Percentiles rank a stretch among this genome's conserved stretches.
phyloP scores from a whole-genome alignment of 805 yeast species.

The Torulaspora microellipsoides region DNA sequence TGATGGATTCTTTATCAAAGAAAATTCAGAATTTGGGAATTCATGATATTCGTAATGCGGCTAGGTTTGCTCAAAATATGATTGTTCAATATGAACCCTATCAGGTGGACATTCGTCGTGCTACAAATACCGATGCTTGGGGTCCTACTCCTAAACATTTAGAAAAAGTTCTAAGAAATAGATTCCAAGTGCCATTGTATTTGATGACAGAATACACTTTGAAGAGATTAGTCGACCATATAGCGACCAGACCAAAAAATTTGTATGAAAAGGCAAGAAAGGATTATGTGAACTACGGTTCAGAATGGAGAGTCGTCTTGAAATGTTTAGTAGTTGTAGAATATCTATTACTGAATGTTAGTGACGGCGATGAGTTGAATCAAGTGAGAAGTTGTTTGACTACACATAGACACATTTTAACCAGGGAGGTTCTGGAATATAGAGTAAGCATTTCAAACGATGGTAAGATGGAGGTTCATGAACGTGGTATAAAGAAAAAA shows the following conservation, averaged over 20 bases:
- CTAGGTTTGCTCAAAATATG: constrained; percentile 38
- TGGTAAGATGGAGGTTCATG: constrained; percentile 38
- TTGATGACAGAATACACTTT: constrained; percentile 34
- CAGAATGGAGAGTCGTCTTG: constrained; percentile 39
- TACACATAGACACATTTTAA: constrained; percentile 33
- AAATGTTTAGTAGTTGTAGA: constrained; percentile 37
- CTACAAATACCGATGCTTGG: constrained; percentile 51
- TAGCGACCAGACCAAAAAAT: constrained; percentile 35
- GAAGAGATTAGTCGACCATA: constrained; percentile 36
- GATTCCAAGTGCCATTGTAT: constrained; percentile 31
- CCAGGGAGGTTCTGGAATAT: constrained; percentile 29
- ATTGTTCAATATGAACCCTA: constrained; percentile 37
- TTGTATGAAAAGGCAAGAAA: constrained; percentile 37
- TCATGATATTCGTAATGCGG: constrained; percentile 39
- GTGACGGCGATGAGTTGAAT: constrained; percentile 32
- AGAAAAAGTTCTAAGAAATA: constrained; percentile 32
- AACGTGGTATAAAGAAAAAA: constrained; percentile 35
- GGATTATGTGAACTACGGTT: constrained; percentile 39
- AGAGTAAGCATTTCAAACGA: constrained; percentile 33
- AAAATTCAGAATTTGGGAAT: constrained; percentile 35
- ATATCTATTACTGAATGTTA: constrained; percentile 32
- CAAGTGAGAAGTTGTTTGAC: constrained; percentile 30
- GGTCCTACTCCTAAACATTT: constrained; percentile 47
- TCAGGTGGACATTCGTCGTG: constrained; percentile 39
- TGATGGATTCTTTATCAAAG: constrained; percentile 34